Percentiles rank a stretch among this genome's conserved stretches.
These are phyloP conservation scores for Cucurbita argyrosperma DNA, from an alignment of 306 rosid genomes.

Conservation along the genomic window DNA sequence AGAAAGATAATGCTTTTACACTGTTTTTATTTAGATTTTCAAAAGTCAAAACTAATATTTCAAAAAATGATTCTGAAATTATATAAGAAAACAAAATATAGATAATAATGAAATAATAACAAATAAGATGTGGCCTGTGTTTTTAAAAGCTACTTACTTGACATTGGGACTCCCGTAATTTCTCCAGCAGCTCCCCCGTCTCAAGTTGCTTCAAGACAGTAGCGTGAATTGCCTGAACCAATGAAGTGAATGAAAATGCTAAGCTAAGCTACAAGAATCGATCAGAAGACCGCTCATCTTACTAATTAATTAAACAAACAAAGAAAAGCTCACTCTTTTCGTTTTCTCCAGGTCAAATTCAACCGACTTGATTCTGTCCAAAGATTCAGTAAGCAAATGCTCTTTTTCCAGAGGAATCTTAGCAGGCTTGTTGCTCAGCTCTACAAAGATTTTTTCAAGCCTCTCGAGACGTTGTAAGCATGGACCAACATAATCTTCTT, in stretches of 20 bases:
- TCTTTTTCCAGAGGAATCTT: constrained; percentile 79
- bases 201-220: constrained; percentile 70
- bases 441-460: constrained; percentile 51
- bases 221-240: constrained; percentile 53
- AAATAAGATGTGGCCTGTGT: background rate
- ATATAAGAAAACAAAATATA: background rate
- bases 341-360: constrained; percentile 88
- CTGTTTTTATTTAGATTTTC: background rate
- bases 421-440: constrained; percentile 57
- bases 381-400: constrained; percentile 61
- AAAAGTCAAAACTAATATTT: background rate
- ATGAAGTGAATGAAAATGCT: background rate
- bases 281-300: background rate
- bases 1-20: background rate
- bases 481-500: constrained; percentile 44
- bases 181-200: constrained; percentile 54
- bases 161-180: constrained; percentile 34
- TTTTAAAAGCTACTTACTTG: constrained; percentile 42
- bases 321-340: constrained; percentile 50
- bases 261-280: background rate
- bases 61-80: background rate
- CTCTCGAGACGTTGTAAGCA: constrained; percentile 66
- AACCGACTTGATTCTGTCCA: constrained; percentile 76
- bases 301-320: background rate
- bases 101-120: background rate